Base-by-base conservation (phyloP, 2,329 filamentous ascomycete genomes). In the Paramyrothecium roridum region DNA sequence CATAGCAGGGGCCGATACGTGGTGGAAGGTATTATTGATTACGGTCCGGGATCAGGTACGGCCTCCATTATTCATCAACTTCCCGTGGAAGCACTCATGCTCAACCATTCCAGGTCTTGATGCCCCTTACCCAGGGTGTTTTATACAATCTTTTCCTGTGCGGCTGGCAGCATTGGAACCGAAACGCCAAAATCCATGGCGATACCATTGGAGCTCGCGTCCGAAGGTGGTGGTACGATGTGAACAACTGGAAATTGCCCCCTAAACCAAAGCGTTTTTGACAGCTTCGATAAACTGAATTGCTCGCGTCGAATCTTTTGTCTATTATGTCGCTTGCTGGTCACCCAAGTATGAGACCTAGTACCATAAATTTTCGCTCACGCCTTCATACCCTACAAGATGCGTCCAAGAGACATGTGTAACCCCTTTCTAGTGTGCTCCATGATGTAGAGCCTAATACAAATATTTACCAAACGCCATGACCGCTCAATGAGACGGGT, bases 81-180 rank as follows among this genome's bases (percentile, higher is more conserved):
- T 19, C 21, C 46, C 20, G 4, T 19, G 22, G 19, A 20, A 13
- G 16, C 8, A 8, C 19, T 48, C 16, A 48, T n/a, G 33, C 3
- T 48, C 57, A 19, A 54, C 58, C 12, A 57, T 21, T 34, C 2
- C 30, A 96, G 89, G 79, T 97, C 56, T 73, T 96, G 66, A 86
- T 98, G 76, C 93, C 93, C 47, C 79, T 99, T 52, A 78, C 89
- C 4, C 95, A 98, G 74, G 95, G 95, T 49, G 80, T 93, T 48
- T 71, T 95, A n/a, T 97, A 93, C 82, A 95, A 93, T 57, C 80
- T 98, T 43, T 81, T 88, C 16, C 81, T 96, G 53, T 85, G 85
- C 61, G 95, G 93, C 54, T 98, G 93, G 93, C 86, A 91, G 66
- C 83, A 89, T 70, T 96, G 90, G 90, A 97, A 98, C 72, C 82